Conservation (phyloP, 345 rosid species). For the Iberis pinnata region DNA sequence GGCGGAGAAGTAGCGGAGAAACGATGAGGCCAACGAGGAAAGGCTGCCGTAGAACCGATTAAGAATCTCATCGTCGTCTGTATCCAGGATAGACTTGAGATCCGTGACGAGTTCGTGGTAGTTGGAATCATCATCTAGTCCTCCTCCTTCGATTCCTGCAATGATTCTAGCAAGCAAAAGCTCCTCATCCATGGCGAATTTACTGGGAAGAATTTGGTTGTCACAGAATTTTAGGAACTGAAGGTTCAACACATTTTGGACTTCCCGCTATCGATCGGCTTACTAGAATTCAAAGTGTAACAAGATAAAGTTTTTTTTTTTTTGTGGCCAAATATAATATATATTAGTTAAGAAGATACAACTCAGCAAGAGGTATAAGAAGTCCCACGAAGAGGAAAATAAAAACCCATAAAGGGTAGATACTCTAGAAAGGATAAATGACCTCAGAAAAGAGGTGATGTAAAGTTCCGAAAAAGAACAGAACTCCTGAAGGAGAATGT, state of each 20-base stretch:
- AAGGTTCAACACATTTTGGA: constrained; percentile 15
- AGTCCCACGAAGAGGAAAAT: too few relatives aligned
- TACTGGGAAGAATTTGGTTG: constrained; percentile 1
- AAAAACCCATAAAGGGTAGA: too few relatives aligned
- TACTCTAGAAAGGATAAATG: too few relatives aligned
- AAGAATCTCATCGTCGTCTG: constrained; percentile 41
- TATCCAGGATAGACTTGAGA: constrained; percentile 44
- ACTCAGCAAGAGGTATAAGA: too few relatives aligned
- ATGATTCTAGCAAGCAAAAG: constrained; percentile 26
- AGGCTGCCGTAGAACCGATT: constrained; percentile 45
- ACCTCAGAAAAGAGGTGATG: too few relatives aligned
- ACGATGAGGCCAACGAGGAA: constrained; percentile 42
- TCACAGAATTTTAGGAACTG: constrained; percentile 7
- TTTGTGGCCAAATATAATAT: too few relatives aligned
- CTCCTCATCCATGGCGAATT: constrained; percentile 30
- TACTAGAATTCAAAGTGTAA: constrained; percentile 18
- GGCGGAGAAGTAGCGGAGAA: constrained; percentile 43
- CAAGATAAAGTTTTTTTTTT: too few relatives aligned
- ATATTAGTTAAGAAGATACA: too few relatives aligned
- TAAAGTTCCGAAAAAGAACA: too few relatives aligned
- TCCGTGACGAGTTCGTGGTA: constrained; percentile 34
- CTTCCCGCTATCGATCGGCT: constrained; percentile 30
- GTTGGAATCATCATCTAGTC: constrained; percentile 17
- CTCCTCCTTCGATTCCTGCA: constrained; percentile 25
- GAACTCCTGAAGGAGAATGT: too few relatives aligned